phyloP scores from a whole-genome alignment of 345 rosid genomes.

The Orychophragmus violaceus region DNA sequence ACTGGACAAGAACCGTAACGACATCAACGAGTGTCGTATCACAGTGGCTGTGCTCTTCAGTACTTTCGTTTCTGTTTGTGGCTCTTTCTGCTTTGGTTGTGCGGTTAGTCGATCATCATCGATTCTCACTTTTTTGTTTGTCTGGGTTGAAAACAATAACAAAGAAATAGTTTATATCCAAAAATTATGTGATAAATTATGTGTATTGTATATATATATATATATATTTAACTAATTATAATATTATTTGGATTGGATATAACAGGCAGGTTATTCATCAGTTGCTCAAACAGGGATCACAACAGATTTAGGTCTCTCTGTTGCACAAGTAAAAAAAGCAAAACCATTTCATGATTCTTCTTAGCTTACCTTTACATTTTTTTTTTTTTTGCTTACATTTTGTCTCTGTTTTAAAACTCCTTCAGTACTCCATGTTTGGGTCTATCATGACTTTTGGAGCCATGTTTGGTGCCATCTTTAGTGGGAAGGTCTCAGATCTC shows the following conservation, averaged over 20 bases:
- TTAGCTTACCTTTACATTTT: not conserved
- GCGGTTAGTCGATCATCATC: slow-evolving; percentile 28
- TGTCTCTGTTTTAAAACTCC: not conserved
- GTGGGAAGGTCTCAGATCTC: slow-evolving; percentile 33
- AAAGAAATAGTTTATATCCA: not conserved
- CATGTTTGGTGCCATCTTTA: slow-evolving; percentile 34
- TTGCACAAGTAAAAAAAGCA: slow-evolving; percentile 29
- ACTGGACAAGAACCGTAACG: slow-evolving; percentile 20
- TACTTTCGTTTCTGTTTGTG: slow-evolving; percentile 37
- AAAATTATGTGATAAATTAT: not conserved
- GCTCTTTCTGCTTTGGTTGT: slow-evolving; percentile 37
- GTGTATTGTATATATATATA: not conserved
- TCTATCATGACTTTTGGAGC: slow-evolving; percentile 38
- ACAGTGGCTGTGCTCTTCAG: slow-evolving; percentile 27
- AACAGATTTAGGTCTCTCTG: slow-evolving; percentile 39
- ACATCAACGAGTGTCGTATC: slow-evolving; percentile 30
- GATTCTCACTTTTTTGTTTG: not conserved
- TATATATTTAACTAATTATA: not conserved
- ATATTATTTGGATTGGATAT: not conserved
- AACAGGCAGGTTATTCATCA: slow-evolving; percentile 44
- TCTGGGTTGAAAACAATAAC: not conserved
- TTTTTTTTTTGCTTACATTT: not conserved
- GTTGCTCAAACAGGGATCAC: slow-evolving; percentile 37
- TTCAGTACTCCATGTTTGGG: slow-evolving; percentile 36
- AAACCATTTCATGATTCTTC: not conserved